Conservation (phyloP, 169 alveolate species). For the Cryptosporidium felis region DNA sequence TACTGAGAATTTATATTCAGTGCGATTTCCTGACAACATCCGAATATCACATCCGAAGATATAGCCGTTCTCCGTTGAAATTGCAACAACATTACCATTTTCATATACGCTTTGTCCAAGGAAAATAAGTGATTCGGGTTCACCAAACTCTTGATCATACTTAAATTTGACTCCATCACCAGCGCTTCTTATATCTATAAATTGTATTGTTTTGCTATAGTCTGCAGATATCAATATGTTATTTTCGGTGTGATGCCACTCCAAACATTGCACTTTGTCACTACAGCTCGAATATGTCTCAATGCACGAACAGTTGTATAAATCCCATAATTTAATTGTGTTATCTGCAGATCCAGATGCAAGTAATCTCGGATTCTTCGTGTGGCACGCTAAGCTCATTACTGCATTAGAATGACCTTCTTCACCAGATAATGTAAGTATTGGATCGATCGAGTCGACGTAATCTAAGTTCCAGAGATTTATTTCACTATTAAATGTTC, state of each 20-base stretch:
- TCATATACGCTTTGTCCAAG: background rate
- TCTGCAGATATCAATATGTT: slow-evolving; percentile 65
- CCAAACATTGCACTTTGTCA: slow-evolving; percentile 75
- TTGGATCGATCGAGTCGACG: slow-evolving; percentile 73
- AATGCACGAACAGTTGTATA: slow-evolving; percentile 85
- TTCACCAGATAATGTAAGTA: slow-evolving; percentile 18
- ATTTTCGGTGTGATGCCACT: slow-evolving; percentile 73
- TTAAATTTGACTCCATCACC: background rate
- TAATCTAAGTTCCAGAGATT: slow-evolving; percentile 74
- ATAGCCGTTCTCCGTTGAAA: slow-evolving; percentile 56
- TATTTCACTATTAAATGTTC: slow-evolving; percentile 71
- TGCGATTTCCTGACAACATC: background rate
- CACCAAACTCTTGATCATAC: slow-evolving; percentile 39
- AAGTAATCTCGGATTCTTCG: slow-evolving; percentile 66
- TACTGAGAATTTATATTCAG: background rate
- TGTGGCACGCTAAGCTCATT: slow-evolving; percentile 61
- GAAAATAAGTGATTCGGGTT: slow-evolving; percentile 42
- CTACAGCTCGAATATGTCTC: slow-evolving; percentile 85
- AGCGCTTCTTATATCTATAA: slow-evolving; percentile 25
- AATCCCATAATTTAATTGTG: slow-evolving; percentile 89
- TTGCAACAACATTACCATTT: slow-evolving; percentile 9
- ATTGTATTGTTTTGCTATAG: slow-evolving; percentile 16
- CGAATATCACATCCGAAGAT: slow-evolving; percentile 39
- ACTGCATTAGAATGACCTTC: slow-evolving; percentile 72
- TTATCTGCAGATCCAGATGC: slow-evolving; percentile 92